Evolutionary conservation across 129 eudicot species (phyloP).

Genomic region (Arctium lappa): DNA sequence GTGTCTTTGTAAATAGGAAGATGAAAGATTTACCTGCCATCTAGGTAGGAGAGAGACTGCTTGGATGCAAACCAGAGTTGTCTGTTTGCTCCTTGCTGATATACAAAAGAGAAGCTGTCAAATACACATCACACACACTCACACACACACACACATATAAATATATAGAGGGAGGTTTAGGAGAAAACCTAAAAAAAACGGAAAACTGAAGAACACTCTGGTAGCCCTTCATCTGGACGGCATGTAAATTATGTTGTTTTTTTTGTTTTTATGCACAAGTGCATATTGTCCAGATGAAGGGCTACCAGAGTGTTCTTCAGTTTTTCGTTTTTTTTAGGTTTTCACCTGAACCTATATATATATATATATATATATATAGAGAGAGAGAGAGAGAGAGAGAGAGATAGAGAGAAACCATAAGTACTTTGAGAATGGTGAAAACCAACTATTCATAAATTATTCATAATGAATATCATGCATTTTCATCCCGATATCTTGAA

Average conservation of each 20-base stretch:
- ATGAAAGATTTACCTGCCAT: constrained; percentile 53
- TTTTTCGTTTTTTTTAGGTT: too few species aligned
- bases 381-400: not conserved
- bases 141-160: not conserved
- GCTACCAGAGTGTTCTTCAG: too few species aligned
- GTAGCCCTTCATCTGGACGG: too few species aligned
- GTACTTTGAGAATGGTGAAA: too few species aligned
- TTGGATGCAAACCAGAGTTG: constrained; percentile 72
- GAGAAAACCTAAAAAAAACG: not conserved
- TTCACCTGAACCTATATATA: not conserved
- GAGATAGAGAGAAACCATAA: not conserved
- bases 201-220: too few species aligned
- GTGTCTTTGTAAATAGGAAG: not conserved
- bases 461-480: too few species aligned
- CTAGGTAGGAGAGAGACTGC: constrained; percentile 78
- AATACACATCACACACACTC: not conserved
- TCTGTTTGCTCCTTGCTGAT: constrained; percentile 72
- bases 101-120: constrained; percentile 3
- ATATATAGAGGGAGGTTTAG: not conserved
- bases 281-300: too few species aligned
- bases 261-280: too few species aligned
- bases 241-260: too few species aligned
- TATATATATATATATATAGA: not conserved
- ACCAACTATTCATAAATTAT: too few species aligned
- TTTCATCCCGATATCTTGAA: too few species aligned